These are phyloP conservation scores for Volvox reticuliferus DNA, from an alignment of 139 green algal species.

Conservation along the genomic window DNA sequence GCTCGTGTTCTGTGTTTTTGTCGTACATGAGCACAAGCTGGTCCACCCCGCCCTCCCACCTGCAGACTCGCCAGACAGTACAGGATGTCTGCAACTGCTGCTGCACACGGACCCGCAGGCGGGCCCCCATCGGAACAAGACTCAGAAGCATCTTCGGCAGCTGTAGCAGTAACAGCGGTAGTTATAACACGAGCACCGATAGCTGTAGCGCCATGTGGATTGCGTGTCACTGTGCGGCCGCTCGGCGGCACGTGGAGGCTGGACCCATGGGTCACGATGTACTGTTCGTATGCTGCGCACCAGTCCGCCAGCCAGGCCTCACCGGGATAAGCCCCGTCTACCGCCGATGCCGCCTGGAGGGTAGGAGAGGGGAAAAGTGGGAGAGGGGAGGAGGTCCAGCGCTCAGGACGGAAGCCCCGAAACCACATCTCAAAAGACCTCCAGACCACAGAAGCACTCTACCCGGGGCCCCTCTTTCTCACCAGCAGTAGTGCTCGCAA, in stretches of 20 bases:
- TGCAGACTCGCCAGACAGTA: constrained; percentile 14
- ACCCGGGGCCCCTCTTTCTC: not conserved
- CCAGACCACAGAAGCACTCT: not conserved
- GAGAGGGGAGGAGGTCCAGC: not conserved
- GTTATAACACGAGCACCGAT: too few species aligned
- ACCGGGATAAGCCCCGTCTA: constrained; percentile 10
- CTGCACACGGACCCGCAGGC: not conserved
- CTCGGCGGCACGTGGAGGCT: too few species aligned
- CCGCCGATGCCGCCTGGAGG: not conserved
- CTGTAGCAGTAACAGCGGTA: not conserved
- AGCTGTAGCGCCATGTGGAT: not conserved
- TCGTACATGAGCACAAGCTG: too few species aligned
- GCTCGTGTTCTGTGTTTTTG: too few species aligned
- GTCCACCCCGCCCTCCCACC: not conserved
- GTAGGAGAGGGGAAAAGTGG: not conserved
- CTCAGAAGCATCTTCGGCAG: not conserved
- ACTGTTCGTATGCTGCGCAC: not conserved
- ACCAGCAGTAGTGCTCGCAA: constrained; percentile 7
- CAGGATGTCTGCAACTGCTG: not conserved
- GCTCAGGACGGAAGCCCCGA: not conserved
- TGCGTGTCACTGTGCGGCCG: too few species aligned
- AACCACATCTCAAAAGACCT: not conserved
- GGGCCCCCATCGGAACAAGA: not conserved
- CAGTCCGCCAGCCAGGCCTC: constrained; percentile 32
- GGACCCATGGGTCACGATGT: constrained; percentile 4